Base-by-base conservation (phyloP, 306 rosid species). In the Vigna angularis region DNA sequence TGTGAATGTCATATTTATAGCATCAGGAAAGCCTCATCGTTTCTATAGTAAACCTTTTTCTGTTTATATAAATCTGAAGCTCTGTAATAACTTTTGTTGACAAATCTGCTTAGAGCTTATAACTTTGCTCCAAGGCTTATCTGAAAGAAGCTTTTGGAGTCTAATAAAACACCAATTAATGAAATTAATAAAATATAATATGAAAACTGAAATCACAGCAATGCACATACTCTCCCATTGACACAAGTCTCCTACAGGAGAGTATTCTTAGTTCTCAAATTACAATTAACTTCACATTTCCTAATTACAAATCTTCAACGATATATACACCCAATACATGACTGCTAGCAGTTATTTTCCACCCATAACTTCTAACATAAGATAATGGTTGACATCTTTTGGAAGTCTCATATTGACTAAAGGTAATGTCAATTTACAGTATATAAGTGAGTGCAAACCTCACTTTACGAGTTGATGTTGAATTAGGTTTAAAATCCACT, bases 1-100 rank as follows among this genome's bases (percentile, higher is more conserved):
- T 38, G 52, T 78, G 30, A 7, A 51, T 24, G 47, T 16, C 71
- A 57, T 5, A 58, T 18, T 40, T 58, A 22, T 47, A 34, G 50
- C 30, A 55, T 57, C 59, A 22, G 12, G 18, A 52, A 38, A 26
- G 51, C 22, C 50, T 81, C 38, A 2, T 49, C 18, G 44, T 57
- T 78, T 48, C 24, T 38, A 34, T 63, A 57, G 57, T 34, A 64
- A 20, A 61, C 14, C 64, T 68, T 52, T 85, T 44, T 9, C 45
- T 47, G 48, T 50, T 26, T 34, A 5, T 44, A 66, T 52, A n/a
- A 50, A 51, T 63, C 38, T 58, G 34, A 40, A 42, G 36, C 55
- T 32, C 6, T 47, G 20, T 48, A 45, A 49, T 83, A 67, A 77
- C 64, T 52, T 17, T 57, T 48, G 55, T 74, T 73, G 26, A 50